Evolutionary conservation across 441 rosid genomes (phyloP).

Genomic region (Euphorbia schlechtendalii): DNA sequence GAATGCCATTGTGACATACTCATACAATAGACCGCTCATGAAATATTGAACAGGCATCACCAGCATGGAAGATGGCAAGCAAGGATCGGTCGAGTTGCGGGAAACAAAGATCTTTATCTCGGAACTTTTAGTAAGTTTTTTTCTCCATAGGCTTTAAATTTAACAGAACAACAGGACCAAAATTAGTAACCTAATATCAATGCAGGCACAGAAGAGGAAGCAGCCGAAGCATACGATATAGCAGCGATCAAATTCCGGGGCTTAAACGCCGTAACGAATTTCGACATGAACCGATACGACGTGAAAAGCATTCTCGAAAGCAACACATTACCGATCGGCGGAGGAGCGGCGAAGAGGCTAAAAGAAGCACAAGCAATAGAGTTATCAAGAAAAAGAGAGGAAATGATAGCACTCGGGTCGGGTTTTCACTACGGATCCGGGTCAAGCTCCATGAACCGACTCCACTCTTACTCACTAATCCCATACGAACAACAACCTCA

Average conservation of each 20-base stretch:
- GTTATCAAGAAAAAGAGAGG: slow-evolving; percentile 72
- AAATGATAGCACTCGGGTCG: slow-evolving; percentile 75
- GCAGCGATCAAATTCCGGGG: slow-evolving; percentile 97
- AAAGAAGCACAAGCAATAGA: slow-evolving; percentile 97
- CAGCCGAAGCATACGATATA: slow-evolving; percentile 97
- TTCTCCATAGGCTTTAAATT: background rate
- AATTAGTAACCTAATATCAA: background rate
- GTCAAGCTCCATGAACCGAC: slow-evolving; percentile 45
- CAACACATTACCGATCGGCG: slow-evolving; percentile 86
- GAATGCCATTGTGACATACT: no score
- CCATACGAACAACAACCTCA: slow-evolving; percentile 63
- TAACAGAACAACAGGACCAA: background rate
- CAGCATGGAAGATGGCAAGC: slow-evolving; percentile 99
- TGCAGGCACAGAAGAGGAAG: slow-evolving; percentile 93
- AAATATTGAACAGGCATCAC: slow-evolving; percentile 56
- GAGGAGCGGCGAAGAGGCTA: slow-evolving; percentile 87
- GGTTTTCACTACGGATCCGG: slow-evolving; percentile 47
- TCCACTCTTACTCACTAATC: slow-evolving; percentile 55
- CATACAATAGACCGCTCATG: no score
- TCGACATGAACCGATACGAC: slow-evolving; percentile 90
- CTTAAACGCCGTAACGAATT: slow-evolving; percentile 88
- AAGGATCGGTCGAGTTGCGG: slow-evolving; percentile 94
- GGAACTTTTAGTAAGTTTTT: slow-evolving; percentile 88
- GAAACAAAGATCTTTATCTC: slow-evolving; percentile 97
- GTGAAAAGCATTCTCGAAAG: slow-evolving; percentile 93